Conservation (phyloP, 371 early-diverging fungal genomes). For the Rhizopus stolonifer region DNA sequence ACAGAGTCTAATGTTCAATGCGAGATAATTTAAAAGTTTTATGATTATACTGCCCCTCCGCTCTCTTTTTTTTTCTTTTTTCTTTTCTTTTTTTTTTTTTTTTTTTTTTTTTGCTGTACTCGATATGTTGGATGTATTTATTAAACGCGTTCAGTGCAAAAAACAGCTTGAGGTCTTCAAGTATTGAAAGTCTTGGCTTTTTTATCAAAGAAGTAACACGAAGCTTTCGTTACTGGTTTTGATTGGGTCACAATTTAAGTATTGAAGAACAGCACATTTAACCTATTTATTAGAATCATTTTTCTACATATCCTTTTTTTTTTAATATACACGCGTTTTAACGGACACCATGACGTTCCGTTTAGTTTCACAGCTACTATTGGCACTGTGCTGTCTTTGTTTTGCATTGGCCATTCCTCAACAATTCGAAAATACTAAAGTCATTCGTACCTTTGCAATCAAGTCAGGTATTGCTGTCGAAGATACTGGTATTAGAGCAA, state of each 20-base stretch:
- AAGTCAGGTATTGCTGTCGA: constrained; percentile 62
- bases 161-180: no score
- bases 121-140: no score
- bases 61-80: no score
- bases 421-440: constrained; percentile 57
- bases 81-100: no score
- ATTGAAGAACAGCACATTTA: constrained; percentile 1
- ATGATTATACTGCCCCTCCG: no score
- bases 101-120: no score
- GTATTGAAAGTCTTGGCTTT: no score
- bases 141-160: no score
- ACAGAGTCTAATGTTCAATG: no score
- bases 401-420: constrained; percentile 30
- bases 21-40: no score
- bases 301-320: constrained; percentile 1
- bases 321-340: neutral
- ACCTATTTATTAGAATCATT: neutral
- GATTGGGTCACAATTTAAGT: neutral
- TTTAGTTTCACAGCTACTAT: constrained; percentile 11
- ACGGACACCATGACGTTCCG: constrained; percentile 12
- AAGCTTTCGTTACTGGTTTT: neutral
- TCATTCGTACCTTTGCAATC: constrained; percentile 66
- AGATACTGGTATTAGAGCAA: constrained; percentile 57
- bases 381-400: constrained; percentile 15
- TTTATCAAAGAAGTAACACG: neutral